phyloP scores from a whole-genome alignment of 169 alveolate genomes.

The Babesia ovata region DNA sequence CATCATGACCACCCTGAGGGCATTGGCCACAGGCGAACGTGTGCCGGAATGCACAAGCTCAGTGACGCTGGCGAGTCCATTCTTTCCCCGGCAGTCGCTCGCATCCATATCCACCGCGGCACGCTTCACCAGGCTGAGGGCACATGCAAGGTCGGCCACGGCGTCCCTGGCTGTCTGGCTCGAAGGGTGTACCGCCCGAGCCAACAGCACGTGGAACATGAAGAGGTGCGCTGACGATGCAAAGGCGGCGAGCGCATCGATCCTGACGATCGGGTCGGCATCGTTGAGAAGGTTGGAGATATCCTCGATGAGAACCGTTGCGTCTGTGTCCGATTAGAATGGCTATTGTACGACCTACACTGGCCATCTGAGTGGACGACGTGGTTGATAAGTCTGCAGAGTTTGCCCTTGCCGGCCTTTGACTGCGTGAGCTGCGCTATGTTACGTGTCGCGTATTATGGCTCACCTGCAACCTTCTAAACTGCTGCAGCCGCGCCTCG shows the following conservation, averaged over 20 bases:
- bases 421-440: constrained; percentile 49
- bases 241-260: constrained; percentile 36
- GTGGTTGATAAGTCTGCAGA: constrained; percentile 49
- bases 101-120: constrained; percentile 22
- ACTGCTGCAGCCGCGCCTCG: constrained; percentile 58
- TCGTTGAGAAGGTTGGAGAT: constrained; percentile 59
- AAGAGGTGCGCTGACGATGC: constrained; percentile 32
- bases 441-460: not conserved
- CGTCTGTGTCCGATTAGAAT: constrained; percentile 11
- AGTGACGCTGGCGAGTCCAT: constrained; percentile 12
- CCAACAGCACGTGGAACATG: constrained; percentile 37
- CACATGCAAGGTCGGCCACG: constrained; percentile 30
- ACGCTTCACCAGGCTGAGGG: constrained; percentile 28
- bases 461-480: constrained; percentile 55
- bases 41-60: constrained; percentile 8
- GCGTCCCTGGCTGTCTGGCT: constrained; percentile 18
- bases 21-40: constrained; percentile 19
- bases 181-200: constrained; percentile 22
- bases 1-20: constrained; percentile 31
- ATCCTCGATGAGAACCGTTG: constrained; percentile 64
- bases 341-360: constrained; percentile 28
- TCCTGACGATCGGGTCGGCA: constrained; percentile 28
- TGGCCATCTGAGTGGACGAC: constrained; percentile 50
- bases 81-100: constrained; percentile 13
- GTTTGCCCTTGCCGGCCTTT: constrained; percentile 49